Evolutionary conservation across 2,329 filamentous ascomycete genomes (phyloP).

Genomic region (Didymella keratinophila): DNA sequence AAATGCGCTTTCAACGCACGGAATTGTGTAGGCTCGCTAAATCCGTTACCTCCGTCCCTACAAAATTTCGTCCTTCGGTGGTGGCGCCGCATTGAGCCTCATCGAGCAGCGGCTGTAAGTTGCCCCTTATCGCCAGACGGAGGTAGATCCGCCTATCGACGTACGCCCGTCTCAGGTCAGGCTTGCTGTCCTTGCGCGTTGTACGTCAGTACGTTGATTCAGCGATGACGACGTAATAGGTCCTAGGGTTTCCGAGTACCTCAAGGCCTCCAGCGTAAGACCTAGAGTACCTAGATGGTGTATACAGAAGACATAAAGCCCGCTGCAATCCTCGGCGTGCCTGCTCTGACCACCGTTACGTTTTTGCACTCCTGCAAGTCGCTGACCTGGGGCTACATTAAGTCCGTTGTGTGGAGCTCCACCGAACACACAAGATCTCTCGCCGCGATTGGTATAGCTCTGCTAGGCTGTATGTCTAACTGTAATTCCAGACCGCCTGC

Average conservation of each 20-base stretch:
- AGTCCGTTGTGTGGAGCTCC: not conserved
- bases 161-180: not conserved
- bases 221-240: slow-evolving; percentile 5
- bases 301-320: slow-evolving; percentile 7
- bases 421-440: not conserved
- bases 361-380: not conserved
- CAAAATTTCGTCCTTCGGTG: not conserved
- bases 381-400: slow-evolving; percentile 15
- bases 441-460: slow-evolving; percentile 1
- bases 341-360: not conserved
- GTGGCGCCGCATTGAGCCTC: slow-evolving; percentile 6
- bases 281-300: slow-evolving; percentile 17
- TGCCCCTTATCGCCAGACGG: slow-evolving; percentile 1
- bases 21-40: not conserved
- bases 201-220: slow-evolving; percentile 3
- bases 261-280: not conserved
- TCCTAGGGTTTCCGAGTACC: not conserved
- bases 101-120: not conserved
- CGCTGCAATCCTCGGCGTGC: not conserved
- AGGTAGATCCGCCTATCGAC: not conserved
- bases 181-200: not conserved
- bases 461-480: slow-evolving; percentile 2
- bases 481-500: slow-evolving; percentile 11
- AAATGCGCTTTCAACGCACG: not conserved
- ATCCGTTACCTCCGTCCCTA: slow-evolving; percentile 1